Evolutionary conservation across 352 stramenopile genomes (phyloP), one percentile per base, ranked within the genome.

Genomic region (Phytophthora brassicae): DNA sequence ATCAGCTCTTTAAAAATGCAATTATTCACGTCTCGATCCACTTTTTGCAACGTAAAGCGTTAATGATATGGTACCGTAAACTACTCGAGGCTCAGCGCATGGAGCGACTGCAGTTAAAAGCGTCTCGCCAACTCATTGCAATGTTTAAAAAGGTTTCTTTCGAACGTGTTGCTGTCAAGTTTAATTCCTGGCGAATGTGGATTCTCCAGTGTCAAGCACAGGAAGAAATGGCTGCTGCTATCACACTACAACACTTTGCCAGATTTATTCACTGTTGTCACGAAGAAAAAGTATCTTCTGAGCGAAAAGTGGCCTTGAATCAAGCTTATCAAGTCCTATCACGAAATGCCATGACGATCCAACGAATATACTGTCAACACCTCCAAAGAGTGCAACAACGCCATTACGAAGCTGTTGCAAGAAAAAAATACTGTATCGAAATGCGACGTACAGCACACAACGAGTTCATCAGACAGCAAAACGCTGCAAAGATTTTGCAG

Each of bases 1-100:
- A 61, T 4, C 52, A 77, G 20, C 48, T 89, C 1, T 77, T 88
- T 22, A 54, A 46, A 0, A 64, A 58, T n/a, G 81, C 75, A 11
- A 6, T 86, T 41, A 6, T 50, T 0, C 64, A 73, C 26, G 60
- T 78, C 29, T 22, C 71, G 12, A 64, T 58, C 14, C 64, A 68
- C 20, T 61, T 56, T 12, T 42, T 57, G 13, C 23, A 72, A 14
- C 71, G 78, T 7, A 56, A 49, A 3, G 55, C 56, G 16, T 68
- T 74, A 54, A 2, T 42, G 4, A 23, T 64, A n/a, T 90, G 81
- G 78, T 47, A 44, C 12, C 19, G 22, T 6, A 47, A 70, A 26
- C 43, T 87, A 24, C 19, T 62, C 2, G 60, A 75, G 9, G 45
- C 54, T 2, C 73, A 74, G 19, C 59, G 66, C 5, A 50, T 56